Evolutionary conservation across 306 rosid species (phyloP).

Genomic region (Corylus avellana): DNA sequence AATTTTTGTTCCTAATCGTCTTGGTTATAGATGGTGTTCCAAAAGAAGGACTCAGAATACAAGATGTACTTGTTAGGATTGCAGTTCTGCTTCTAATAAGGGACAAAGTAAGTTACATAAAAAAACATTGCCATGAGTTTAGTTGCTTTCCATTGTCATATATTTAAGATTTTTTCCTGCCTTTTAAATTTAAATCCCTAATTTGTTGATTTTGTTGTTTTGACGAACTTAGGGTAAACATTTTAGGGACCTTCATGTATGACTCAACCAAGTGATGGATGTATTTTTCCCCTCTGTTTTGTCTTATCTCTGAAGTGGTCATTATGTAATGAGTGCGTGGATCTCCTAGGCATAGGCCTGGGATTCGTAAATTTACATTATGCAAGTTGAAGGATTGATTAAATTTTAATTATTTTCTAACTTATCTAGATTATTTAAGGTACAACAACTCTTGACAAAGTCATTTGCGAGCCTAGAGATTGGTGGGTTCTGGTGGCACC

Average conservation of each 20-base stretch:
- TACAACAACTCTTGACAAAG: background rate
- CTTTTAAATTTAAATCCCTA: background rate
- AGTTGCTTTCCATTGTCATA: background rate
- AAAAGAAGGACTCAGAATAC: constrained; percentile 92
- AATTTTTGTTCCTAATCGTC: constrained; percentile 26
- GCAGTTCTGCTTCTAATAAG: constrained; percentile 70
- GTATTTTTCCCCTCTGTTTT: background rate
- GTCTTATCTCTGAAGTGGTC: background rate
- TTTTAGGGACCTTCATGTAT: background rate
- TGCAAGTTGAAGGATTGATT: background rate
- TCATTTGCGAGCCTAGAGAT: background rate
- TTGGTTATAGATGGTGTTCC: constrained; percentile 88
- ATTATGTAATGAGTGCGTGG: background rate
- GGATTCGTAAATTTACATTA: background rate
- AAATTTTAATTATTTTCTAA: background rate
- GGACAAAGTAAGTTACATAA: constrained; percentile 71
- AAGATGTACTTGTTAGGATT: constrained; percentile 88
- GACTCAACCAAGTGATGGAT: background rate
- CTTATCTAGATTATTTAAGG: background rate
- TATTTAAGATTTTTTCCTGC: background rate
- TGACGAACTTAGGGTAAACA: background rate
- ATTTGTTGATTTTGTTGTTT: background rate
- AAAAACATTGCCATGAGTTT: background rate
- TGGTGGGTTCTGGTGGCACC: background rate
- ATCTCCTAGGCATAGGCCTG: background rate